Evolutionary conservation across 495 filamentous ascomycete genomes (phyloP).

Genomic region (Pyronema domesticum): DNA sequence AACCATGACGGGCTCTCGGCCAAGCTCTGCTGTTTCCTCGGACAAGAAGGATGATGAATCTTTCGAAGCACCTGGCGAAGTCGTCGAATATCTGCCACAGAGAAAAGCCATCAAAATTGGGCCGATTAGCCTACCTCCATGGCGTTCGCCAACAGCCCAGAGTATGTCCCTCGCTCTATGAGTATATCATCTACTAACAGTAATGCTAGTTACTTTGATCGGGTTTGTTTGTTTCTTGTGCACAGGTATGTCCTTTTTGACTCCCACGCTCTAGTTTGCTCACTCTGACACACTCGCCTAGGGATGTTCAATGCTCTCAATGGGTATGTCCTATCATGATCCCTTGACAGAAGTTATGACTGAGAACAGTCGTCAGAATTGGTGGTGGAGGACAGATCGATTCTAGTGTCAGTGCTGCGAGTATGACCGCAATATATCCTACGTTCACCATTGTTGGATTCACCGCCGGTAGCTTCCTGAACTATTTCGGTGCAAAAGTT

Average conservation of each 20-base stretch:
- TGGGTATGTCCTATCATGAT: constrained; percentile 23
- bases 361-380: constrained; percentile 28
- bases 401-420: constrained; percentile 43
- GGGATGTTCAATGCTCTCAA: constrained; percentile 33
- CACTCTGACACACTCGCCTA: not conserved
- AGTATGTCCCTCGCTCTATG: constrained; percentile 7
- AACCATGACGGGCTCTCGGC: too few species aligned
- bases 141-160: constrained; percentile 20
- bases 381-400: constrained; percentile 59
- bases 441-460: constrained; percentile 78
- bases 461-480: constrained; percentile 57
- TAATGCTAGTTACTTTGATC: constrained; percentile 40
- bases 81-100: not conserved
- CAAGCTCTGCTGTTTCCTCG: too few species aligned
- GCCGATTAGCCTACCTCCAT: constrained; percentile 18
- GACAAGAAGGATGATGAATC: too few species aligned
- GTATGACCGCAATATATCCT: constrained; percentile 56
- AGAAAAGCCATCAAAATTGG: constrained; percentile 13
- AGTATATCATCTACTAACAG: not conserved
- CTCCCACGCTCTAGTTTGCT: not conserved
- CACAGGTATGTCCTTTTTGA: not conserved
- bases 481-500: constrained; percentile 46
- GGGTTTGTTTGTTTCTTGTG: constrained; percentile 5
- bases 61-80: not conserved
- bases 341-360: not conserved